Base-by-base conservation (phyloP, 371 early-diverging fungal genomes). In the Rhizopus sp. region DNA sequence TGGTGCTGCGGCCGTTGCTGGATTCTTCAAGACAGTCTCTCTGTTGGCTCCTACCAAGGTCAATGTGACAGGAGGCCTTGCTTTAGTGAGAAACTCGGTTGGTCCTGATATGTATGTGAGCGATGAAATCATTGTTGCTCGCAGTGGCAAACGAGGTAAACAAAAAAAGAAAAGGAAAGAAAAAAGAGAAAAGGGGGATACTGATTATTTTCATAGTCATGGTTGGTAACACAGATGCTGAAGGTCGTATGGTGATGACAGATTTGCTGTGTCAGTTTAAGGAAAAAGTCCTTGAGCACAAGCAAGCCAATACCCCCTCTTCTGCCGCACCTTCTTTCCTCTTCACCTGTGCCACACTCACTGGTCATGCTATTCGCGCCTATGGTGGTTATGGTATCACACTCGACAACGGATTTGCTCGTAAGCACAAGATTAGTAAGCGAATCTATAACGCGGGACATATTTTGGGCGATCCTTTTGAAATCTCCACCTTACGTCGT, bases 241-340 rank as follows among this genome's bases (percentile, higher is more conserved):
- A 95, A 73, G 95, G 95, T 32, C 88, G 95, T 35, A 88, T 94
- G 87, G 92, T 92, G 34, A 92, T 94, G 92, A 83, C 89, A 0
- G 93, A 94, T 71, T 84, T 92, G 10, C 72, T 94, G 7, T 80
- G 86, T 59, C 81, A 89, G 61, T 85, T 87, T 73, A 89, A 88
- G 63, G 93, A 94, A 71, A 68, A 71, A 44, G 88, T 86, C 2
- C 34, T 93, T 55, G 82, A 78, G 0, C 74, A 82, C 13, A 77
- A 84, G 17, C 57, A 75, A 42, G 59, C 72, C 2, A 70, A 74
- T 13, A 71, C 72, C 15, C 60, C 64, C 23, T 40, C 69, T 4
- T 44, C 66, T 46, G 57, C 68, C 33, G 73, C 76, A 3, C 86
- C 85, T 7, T 73, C 84, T 3, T 80, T 82, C 23, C 65, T 94